A percentile compares a stretch with the other conserved stretches of the same genome.
phyloP scores from a whole-genome alignment of 1,139 yeast species.

The Scheffersomyces lignicola region DNA sequence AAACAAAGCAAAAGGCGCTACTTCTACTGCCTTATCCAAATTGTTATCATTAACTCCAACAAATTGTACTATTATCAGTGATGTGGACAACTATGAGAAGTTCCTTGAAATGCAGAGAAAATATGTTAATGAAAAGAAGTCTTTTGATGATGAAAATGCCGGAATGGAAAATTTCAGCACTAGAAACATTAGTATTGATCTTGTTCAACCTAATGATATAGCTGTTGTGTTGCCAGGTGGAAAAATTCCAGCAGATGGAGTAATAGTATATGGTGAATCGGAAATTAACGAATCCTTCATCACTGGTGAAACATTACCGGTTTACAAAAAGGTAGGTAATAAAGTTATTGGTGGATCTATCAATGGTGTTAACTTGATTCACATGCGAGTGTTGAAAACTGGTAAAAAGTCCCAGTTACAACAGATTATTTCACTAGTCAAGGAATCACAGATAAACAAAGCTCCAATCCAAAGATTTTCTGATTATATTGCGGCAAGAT shows the following conservation, averaged over 20 bases:
- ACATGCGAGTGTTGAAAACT: conserved; percentile 63
- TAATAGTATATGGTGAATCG: conserved; percentile 70
- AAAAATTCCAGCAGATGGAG: conserved; percentile 90
- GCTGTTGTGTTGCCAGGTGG: conserved; percentile 83
- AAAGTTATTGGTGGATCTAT: conserved; percentile 86
- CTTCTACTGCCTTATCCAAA: conserved; percentile 83
- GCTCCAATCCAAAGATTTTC: conserved; percentile 93
- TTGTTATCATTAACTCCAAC: conserved; percentile 81
- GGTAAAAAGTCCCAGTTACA: conserved; percentile 87
- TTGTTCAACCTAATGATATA: conserved; percentile 75
- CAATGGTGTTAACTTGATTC: conserved; percentile 75
- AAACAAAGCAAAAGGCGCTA: conserved; percentile 89
- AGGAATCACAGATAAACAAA: conserved; percentile 81
- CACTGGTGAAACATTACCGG: conserved; percentile 87
- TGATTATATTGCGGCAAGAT: conserved; percentile 79
- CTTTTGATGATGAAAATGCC: conserved; percentile 4
- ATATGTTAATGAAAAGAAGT: conserved; percentile 7
- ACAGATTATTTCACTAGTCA: conserved; percentile 82
- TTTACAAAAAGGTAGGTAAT: conserved; percentile 60
- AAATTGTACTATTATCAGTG: conserved; percentile 62
- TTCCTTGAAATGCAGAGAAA: conserved; percentile 14
- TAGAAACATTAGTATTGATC: conserved; percentile 60
- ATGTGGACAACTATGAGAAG: conserved; percentile 28
- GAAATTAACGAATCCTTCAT: conserved; percentile 85
- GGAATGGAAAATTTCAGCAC: conserved; percentile 21